A percentile compares a stretch with the other conserved stretches of the same genome.
Evolutionary conservation across 257 asterid genomes (phyloP).

Genomic region (Solanum microdontum): DNA sequence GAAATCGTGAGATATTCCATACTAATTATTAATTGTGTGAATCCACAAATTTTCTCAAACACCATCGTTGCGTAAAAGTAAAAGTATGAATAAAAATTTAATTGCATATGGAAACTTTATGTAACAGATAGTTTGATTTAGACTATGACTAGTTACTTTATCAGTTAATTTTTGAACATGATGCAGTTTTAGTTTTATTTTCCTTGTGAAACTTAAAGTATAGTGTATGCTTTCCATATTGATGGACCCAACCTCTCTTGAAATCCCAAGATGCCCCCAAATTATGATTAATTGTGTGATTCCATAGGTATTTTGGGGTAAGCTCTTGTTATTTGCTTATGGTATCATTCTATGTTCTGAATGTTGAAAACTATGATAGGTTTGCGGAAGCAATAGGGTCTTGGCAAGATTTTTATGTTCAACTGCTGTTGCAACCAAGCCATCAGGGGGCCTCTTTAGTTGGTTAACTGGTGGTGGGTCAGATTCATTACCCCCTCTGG

Average conservation of each 20-base stretch:
- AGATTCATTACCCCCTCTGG: conserved; percentile 57
- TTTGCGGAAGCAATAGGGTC: conserved; percentile 24
- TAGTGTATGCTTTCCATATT: not conserved
- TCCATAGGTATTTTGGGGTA: not conserved
- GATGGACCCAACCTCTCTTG: not conserved
- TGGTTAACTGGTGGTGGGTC: conserved; percentile 56
- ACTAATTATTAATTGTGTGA: not conserved
- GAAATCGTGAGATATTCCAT: not conserved
- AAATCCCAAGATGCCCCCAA: not conserved
- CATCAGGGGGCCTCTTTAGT: conserved; percentile 48
- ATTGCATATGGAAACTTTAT: not conserved
- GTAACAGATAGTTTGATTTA: not conserved
- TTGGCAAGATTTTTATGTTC: conserved; percentile 58
- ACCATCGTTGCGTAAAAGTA: not conserved
- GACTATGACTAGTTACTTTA: not conserved
- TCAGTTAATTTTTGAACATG: not conserved
- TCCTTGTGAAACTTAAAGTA: not conserved
- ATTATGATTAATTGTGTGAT: not conserved
- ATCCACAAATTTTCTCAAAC: not conserved
- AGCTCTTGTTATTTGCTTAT: not conserved
- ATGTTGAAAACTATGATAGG: conserved; percentile 24
- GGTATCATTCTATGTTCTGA: not conserved
- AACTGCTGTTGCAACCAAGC: conserved; percentile 38
- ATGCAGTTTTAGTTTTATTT: not conserved
- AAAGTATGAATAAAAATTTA: not conserved